Evolutionary conservation across 2,329 filamentous ascomycete species (phyloP).

Genomic region (Trichoderma sp.): DNA sequence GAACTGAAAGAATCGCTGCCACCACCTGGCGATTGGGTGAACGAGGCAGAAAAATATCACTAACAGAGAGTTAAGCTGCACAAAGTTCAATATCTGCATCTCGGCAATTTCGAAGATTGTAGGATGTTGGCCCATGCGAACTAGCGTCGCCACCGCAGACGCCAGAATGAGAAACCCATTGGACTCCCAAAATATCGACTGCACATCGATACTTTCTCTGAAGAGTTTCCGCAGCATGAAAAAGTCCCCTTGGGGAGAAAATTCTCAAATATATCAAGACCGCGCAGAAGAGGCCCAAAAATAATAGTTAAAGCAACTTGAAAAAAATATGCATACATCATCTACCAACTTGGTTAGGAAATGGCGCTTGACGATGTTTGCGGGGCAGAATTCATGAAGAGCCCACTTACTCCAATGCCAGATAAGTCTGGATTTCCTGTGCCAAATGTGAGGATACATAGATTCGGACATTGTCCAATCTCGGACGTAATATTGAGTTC

Average conservation of each 20-base stretch:
- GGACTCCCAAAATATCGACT: slow-evolving; percentile 14
- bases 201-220: background rate
- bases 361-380: background rate
- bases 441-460: background rate
- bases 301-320: background rate
- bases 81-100: background rate
- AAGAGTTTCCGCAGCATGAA: background rate
- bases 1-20: background rate
- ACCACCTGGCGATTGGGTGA: background rate
- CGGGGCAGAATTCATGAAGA: background rate
- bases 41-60: background rate
- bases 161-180: background rate
- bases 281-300: background rate
- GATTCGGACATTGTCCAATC: background rate
- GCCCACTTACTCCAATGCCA: background rate
- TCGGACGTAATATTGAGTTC: background rate
- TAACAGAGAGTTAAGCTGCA: background rate
- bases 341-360: background rate
- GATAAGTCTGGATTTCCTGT: background rate
- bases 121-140: background rate
- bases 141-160: background rate
- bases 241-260: background rate
- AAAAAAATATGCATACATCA: background rate
- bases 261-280: background rate
- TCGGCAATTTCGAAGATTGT: background rate